These are phyloP conservation scores for Emericellopsis cladophorae DNA, from an alignment of 2,329 filamentous ascomycete genomes.

Conservation along the genomic window DNA sequence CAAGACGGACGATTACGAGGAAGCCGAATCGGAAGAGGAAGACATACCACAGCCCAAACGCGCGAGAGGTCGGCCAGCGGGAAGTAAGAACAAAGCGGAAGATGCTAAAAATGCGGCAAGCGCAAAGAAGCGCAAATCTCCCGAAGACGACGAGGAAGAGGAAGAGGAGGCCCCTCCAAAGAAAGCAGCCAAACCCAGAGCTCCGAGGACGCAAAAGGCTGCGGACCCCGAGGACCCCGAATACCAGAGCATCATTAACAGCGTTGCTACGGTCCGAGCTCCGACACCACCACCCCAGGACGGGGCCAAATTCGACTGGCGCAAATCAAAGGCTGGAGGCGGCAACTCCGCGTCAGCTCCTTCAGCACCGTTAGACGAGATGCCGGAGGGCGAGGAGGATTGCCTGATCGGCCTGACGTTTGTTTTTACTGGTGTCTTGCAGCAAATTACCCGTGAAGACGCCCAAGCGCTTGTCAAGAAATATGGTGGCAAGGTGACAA, in stretches of 20 bases:
- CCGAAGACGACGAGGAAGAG: constrained; percentile 39
- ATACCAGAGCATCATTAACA: constrained; percentile 69
- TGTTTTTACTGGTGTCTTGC: constrained; percentile 85
- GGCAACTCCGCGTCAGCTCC: constrained; percentile 49
- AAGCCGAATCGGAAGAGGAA: constrained; percentile 63
- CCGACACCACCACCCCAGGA: constrained; percentile 72
- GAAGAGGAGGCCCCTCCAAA: constrained; percentile 49
- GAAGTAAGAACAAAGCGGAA: constrained; percentile 14
- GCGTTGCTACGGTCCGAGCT: constrained; percentile 69
- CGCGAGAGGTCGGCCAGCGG: constrained; percentile 21
- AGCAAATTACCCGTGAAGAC: constrained; percentile 71
- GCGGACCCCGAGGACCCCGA: constrained; percentile 57
- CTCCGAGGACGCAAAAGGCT: constrained; percentile 50
- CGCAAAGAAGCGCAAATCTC: constrained; percentile 46
- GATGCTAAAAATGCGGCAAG: constrained; percentile 9
- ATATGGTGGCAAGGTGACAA: constrained; percentile 85
- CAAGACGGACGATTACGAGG: constrained; percentile 63
- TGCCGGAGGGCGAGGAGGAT: constrained; percentile 76
- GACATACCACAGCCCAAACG: constrained; percentile 47
- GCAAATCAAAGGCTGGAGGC: constrained; percentile 42
- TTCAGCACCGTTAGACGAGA: constrained; percentile 49
- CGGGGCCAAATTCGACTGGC: constrained; percentile 72
- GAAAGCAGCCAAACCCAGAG: constrained; percentile 46
- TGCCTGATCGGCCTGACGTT: constrained; percentile 84
- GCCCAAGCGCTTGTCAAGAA: constrained; percentile 78